Base-by-base conservation (phyloP, 2,329 filamentous ascomycete genomes). In the Neopestalotiopsis sp. region DNA sequence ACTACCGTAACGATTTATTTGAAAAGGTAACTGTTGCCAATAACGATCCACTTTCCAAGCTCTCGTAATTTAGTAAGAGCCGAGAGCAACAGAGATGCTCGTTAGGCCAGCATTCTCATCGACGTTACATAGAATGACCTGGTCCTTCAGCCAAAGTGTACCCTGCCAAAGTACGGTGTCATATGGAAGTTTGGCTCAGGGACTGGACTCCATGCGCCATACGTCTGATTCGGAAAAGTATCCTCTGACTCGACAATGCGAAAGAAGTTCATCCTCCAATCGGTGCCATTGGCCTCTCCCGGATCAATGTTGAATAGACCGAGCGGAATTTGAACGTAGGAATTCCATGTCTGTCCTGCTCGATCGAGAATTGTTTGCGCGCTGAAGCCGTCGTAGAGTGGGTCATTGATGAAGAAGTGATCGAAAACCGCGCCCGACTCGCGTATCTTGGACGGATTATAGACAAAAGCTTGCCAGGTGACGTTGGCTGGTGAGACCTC, bases 221-320 rank as follows among this genome's bases (percentile, higher is more conserved):
- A 76, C 1, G 70, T 72, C 74, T 86, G 84, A 45, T 81, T 77
- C 0, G 85, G 84, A 71, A 79, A 86, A 9, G 77, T 84, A 1
- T 78, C 74, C 0, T 80, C 80, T 32, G 79, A 78, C 4, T 82
- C 83, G 38, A 85, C 74, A 3, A 83, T 86, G 59, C 85, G 79
- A 75, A 87, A 84, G 71, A 87, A 87, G 73, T 87, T 86, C 84
- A 86, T 86, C 68, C 85, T 79, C 85, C 85, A 87, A 70, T 78
- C 66, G 0, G 83, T 86, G 28, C 82, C 82, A 70, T 77, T 75
- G 1, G 82, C 83, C 71, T 75, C 69, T 56, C 83, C 82, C 3
- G 75, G 69, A 67, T 86, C 82, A 32, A 86, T 82, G 67, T 86
- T 86, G 78, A 86, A 87, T 9, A 86, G 75, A 3, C 79, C 83